Conservation (phyloP, 2,329 filamentous ascomycete genomes). For the Colletotrichum agaves region DNA sequence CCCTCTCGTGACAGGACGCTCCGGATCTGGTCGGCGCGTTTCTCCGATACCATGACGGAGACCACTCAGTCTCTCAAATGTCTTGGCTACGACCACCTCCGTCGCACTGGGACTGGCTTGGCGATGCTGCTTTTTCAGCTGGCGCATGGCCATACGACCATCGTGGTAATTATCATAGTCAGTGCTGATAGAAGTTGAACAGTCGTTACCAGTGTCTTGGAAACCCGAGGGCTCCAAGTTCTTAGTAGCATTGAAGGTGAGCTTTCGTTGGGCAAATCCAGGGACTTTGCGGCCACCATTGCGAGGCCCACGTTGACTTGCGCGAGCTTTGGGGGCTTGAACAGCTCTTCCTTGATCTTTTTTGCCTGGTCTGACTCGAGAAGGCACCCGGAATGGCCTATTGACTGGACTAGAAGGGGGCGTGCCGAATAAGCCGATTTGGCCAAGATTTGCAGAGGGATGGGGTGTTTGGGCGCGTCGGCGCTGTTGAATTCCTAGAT, state of each 20-base stretch:
- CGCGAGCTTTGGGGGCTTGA: background rate
- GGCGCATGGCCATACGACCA: background rate
- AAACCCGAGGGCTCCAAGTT: background rate
- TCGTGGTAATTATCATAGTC: background rate
- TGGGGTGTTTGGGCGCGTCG: slow-evolving; percentile 1
- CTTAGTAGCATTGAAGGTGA: background rate
- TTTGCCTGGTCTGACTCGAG: background rate
- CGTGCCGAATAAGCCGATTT: slow-evolving; percentile 6
- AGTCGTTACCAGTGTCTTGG: background rate
- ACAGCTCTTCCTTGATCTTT: background rate
- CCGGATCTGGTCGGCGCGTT: background rate
- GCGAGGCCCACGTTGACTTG: background rate
- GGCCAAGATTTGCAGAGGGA: background rate
- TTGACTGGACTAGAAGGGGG: slow-evolving; percentile 27
- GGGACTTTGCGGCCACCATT: background rate
- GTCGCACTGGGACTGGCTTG: slow-evolving; percentile 2
- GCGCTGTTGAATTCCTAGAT: background rate
- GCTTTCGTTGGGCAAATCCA: slow-evolving; percentile 10
- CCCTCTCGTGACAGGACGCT: background rate
- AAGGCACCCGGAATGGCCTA: slow-evolving; percentile 12
- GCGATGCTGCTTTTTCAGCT: background rate
- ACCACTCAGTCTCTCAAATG: slow-evolving; percentile 21
- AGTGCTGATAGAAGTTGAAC: background rate
- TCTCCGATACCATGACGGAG: slow-evolving; percentile 5
- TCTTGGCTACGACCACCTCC: background rate